Base-by-base conservation (phyloP, 495 filamentous ascomycete genomes). In the Astrothelium subdiscretum region DNA sequence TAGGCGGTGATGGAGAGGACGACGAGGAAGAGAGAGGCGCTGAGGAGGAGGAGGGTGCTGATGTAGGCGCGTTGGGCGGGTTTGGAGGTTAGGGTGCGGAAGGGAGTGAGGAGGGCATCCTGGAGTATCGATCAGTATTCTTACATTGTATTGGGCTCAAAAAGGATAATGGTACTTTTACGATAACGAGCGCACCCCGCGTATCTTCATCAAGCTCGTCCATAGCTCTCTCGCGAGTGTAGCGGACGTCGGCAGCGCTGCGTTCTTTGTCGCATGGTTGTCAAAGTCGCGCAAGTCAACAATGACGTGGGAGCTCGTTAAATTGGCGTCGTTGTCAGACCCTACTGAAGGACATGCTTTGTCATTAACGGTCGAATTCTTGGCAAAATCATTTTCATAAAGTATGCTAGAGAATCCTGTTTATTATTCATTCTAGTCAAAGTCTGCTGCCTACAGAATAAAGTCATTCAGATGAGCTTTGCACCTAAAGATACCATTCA, bases 41-140 rank as follows among this genome's bases (percentile, higher is more conserved):
- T 68, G 58, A 82, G 68, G 67, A 91, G 81, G 29, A 95, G 75
- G 12, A 83, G 64, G n/a, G 83, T 83, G 67, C 82, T 83, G 51
- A 96, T 70, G 69, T 95, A 92, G 24, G 86, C 82, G 67, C 83
- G 83, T 59, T 82, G 79, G 10, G 88, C 87, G 40, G 82, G 74
- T 67, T 83, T 85, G 38, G 87, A 92, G 43, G 83, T 76, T 43
- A 83, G 75, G 67, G 80, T 74, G 64, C 73, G 78, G 63, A 83
- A 66, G 4, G 83, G 81, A 48, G 67, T 64, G 54, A 79, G 71
- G 57, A 76, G 48, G 22, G 62, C 65, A 43, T 71, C 63, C 75
- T 77, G 54, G 58, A 15, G 43, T 29, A 10, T 5, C 8, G 48
- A 15, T 54, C 5, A 54, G 48, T 26, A 27, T 29, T 29, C 20